These are phyloP conservation scores for Aristolochia contorta DNA, from an alignment of 164 flowering plant genomes.

Conservation along the genomic window DNA sequence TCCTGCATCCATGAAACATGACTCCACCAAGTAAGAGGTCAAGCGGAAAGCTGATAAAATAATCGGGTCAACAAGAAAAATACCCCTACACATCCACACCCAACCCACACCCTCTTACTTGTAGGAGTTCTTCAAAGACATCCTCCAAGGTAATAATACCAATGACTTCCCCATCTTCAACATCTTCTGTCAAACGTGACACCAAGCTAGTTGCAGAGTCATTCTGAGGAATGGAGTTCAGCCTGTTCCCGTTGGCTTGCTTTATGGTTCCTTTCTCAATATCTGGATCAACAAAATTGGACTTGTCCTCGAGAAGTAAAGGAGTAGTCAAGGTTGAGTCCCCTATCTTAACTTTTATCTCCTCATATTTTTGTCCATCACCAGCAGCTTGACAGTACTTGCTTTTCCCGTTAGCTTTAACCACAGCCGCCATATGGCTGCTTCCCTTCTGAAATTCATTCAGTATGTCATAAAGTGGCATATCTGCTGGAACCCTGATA, in stretches of 20 bases:
- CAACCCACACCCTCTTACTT: conserved; percentile 30
- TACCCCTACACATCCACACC: background rate
- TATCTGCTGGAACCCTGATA: conserved; percentile 90
- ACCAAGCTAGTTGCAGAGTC: conserved; percentile 26
- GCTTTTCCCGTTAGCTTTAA: conserved; percentile 49
- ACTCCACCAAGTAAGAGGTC: background rate
- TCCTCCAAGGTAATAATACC: conserved; percentile 98
- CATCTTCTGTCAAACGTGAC: conserved; percentile 38
- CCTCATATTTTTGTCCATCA: conserved; percentile 39
- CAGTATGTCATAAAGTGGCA: conserved; percentile 94
- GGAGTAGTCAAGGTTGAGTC: conserved; percentile 48
- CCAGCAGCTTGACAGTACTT: conserved; percentile 19
- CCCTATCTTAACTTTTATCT: conserved; percentile 11
- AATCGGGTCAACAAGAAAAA: background rate
- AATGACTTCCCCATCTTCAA: conserved; percentile 87
- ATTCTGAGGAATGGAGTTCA: conserved; percentile 15
- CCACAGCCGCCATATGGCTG: conserved; percentile 99
- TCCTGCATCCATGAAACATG: conserved; percentile 29
- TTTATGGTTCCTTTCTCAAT: conserved; percentile 36
- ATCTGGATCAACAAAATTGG: conserved; percentile 41
- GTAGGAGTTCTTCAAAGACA: conserved; percentile 98
- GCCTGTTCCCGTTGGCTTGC: conserved; percentile 12
- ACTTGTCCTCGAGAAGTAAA: conserved; percentile 34
- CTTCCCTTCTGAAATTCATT: conserved; percentile 97
- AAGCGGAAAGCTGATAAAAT: background rate